Percentiles rank a stretch among this genome's conserved stretches.
Conservation (phyloP, 345 rosid genomes). For the Gossypium herbaceum region DNA sequence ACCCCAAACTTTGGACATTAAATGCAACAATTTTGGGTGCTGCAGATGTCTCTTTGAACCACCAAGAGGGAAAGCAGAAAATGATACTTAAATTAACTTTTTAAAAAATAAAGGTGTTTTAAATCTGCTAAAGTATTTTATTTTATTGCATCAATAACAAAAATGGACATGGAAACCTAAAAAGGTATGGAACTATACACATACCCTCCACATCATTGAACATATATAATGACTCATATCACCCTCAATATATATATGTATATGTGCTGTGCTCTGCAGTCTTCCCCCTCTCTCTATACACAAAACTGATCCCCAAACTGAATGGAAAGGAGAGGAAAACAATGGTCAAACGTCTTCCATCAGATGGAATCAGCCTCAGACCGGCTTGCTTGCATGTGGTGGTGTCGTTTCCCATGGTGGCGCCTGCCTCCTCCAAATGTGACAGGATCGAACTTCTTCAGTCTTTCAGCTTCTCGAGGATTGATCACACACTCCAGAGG, state of each 20-base stretch:
- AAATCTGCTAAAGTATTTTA: background rate
- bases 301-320: slow-evolving; percentile 24
- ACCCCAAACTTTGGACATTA: slow-evolving; percentile 10
- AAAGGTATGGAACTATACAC: slow-evolving; percentile 35
- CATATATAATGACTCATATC: background rate
- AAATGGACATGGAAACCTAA: slow-evolving; percentile 11
- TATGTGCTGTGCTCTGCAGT: background rate
- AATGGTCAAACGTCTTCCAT: background rate
- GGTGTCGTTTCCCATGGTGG: slow-evolving; percentile 47
- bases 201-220: slow-evolving; percentile 22
- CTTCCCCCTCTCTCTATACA: slow-evolving; percentile 33
- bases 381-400: slow-evolving; percentile 32
- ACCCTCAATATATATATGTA: background rate
- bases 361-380: slow-evolving; percentile 16
- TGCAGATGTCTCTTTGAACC: background rate
- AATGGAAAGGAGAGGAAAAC: slow-evolving; percentile 8
- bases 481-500: slow-evolving; percentile 59
- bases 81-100: background rate
- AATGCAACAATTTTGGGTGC: slow-evolving; percentile 6
- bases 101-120: background rate
- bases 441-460: slow-evolving; percentile 64
- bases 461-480: slow-evolving; percentile 57
- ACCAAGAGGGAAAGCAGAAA: background rate
- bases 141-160: slow-evolving; percentile 24
- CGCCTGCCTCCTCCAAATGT: slow-evolving; percentile 61